These are phyloP conservation scores for Pulchroboletus neoregius DNA, from an alignment of 1,284 basidiomycete species.

Conservation along the genomic window DNA sequence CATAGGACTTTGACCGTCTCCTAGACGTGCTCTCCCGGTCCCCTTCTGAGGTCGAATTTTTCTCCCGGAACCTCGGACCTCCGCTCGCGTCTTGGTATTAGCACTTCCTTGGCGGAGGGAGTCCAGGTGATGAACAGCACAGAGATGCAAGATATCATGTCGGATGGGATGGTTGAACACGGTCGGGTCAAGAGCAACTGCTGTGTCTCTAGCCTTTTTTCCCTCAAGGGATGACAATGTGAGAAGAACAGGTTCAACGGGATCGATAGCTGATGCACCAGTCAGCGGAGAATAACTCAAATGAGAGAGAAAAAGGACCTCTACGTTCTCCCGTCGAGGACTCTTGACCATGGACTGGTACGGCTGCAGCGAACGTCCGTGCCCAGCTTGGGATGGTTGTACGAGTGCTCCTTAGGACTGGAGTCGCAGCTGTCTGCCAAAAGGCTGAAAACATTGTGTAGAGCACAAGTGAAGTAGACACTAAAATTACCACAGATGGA, in stretches of 20 bases:
- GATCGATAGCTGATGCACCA: slow-evolving; percentile 37
- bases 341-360: slow-evolving; percentile 4
- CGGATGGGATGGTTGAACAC: slow-evolving; percentile 88
- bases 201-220: slow-evolving; percentile 42
- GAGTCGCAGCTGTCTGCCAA: slow-evolving; percentile 9
- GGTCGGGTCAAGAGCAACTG: slow-evolving; percentile 74
- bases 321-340: slow-evolving; percentile 4
- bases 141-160: slow-evolving; percentile 90
- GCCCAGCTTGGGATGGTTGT: background rate
- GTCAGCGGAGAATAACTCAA: slow-evolving; percentile 11
- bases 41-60: slow-evolving; percentile 95
- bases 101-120: slow-evolving; percentile 87
- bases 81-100: slow-evolving; percentile 85
- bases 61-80: slow-evolving; percentile 83
- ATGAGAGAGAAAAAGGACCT: slow-evolving; percentile 12
- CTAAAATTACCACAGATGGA: slow-evolving; percentile 25
- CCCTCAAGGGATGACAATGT: slow-evolving; percentile 56
- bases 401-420: background rate
- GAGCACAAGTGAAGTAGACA: background rate
- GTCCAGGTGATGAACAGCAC: slow-evolving; percentile 87
- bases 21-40: slow-evolving; percentile 84
- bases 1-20: slow-evolving; percentile 86
- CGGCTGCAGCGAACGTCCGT: slow-evolving; percentile 15
- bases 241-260: slow-evolving; percentile 52
- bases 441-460: slow-evolving; percentile 20